Evolutionary conservation across 805 yeast species (phyloP).

Genomic region (Candida ficus): DNA sequence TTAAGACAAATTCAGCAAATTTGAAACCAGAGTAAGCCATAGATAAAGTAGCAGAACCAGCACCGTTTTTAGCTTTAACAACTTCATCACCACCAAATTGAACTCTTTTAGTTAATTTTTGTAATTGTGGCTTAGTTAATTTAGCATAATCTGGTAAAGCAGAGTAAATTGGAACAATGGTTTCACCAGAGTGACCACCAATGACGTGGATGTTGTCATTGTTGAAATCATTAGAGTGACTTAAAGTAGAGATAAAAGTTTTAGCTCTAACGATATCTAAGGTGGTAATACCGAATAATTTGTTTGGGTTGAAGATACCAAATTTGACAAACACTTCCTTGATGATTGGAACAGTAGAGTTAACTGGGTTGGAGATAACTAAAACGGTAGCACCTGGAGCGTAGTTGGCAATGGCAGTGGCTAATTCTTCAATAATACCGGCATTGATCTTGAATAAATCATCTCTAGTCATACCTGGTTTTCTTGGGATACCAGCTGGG

Average conservation of each 20-base stretch:
- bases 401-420: conserved; percentile 65
- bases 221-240: conserved; percentile 21
- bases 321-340: conserved; percentile 69
- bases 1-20: conserved; percentile 46
- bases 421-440: conserved; percentile 67
- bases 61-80: conserved; percentile 90
- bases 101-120: conserved; percentile 70
- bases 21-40: conserved; percentile 94
- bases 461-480: conserved; percentile 93
- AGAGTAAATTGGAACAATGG: conserved; percentile 73
- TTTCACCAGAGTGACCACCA: conserved; percentile 95
- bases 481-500: conserved; percentile 91
- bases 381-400: conserved; percentile 75
- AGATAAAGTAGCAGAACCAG: conserved; percentile 90
- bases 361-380: conserved; percentile 90
- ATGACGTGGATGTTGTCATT: conserved; percentile 62
- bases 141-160: conserved; percentile 15
- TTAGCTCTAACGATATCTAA: conserved; percentile 86
- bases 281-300: conserved; percentile 84
- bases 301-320: conserved; percentile 64
- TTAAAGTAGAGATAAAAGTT: conserved; percentile 32
- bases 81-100: conserved; percentile 98
- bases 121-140: conserved; percentile 21
- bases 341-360: conserved; percentile 87
- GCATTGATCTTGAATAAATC: conserved; percentile 84